Evolutionary conservation across 2,329 filamentous ascomycete genomes (phyloP).

Genomic region (Magnaporthales sp.): DNA sequence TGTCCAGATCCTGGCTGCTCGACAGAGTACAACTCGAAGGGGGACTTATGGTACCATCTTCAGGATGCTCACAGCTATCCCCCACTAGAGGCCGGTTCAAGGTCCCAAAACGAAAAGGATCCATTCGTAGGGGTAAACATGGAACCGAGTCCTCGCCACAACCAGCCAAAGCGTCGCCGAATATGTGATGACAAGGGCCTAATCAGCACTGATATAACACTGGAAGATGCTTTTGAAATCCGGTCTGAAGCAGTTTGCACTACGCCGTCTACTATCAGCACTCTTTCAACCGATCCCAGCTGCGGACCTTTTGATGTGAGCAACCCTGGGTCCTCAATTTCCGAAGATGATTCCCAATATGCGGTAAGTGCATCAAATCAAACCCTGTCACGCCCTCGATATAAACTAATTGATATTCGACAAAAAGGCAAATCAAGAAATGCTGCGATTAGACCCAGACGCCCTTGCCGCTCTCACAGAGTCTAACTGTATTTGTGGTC

Average conservation of each 20-base stretch:
- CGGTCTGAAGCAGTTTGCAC: background rate
- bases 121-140: background rate
- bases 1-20: background rate
- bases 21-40: background rate
- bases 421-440: background rate
- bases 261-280: background rate
- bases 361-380: background rate
- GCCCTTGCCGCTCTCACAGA: background rate
- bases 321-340: background rate
- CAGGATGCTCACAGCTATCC: slow-evolving; percentile 5
- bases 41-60: background rate
- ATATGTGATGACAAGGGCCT: background rate
- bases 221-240: background rate
- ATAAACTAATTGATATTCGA: background rate
- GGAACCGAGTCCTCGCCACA: background rate
- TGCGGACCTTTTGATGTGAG: background rate
- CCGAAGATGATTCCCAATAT: background rate
- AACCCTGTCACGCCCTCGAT: background rate
- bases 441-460: background rate
- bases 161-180: background rate
- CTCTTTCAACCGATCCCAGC: no score
- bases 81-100: background rate
- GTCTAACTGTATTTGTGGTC: no score
- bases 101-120: background rate
- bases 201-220: background rate